Base-by-base conservation (phyloP, 2,329 filamentous ascomycete genomes). In the Curvularia eragrostidis region DNA sequence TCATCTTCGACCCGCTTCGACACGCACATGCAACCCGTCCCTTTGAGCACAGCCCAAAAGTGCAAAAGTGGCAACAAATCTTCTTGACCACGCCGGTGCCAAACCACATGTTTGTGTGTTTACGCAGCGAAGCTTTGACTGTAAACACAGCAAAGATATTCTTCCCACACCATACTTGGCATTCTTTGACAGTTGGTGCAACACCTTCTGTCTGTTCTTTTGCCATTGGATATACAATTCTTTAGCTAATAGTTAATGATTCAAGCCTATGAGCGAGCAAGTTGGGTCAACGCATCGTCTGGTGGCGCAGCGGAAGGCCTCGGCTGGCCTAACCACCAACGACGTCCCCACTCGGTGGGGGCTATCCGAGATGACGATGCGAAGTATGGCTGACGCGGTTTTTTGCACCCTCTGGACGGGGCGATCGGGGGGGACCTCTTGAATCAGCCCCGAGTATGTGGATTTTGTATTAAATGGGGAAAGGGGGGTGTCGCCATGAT, bases 1-100 rank as follows among this genome's bases (percentile, higher is more conserved):
- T 48, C 52, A 43, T 51, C 53, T 56, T 43, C 24, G 42, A 47
- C 30, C 34, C 39, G 39, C 34, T 42, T 52, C 41, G n/a, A 23
- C 15, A 26, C 13, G 19, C 41, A 41, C 24, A 44, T 48, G 39
- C 48, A 46, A 32, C 53, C 30, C 53, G 7, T 21, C 30, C 46
- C 44, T 9, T 23, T 24, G 32, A 5, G 47, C 53, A 18, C 48
- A 41, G 32, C 21, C 47, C 47, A 30, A 56, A 56, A 56, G 48
- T 46, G 53, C 47, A 30, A 56, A 56, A 56, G 48, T 46, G 53
- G 53, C 48, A 56, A 56, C 15, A 5, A 46, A 52, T 46, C 48
- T 30, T 44, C 43, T 19, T 28, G 41, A 38, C 32, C 30, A 46
- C n/a, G 12, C 23, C 30, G 18, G 24, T 42, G 10, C 23, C 39